Conservation (phyloP, 805 yeast genomes). For the Teunomyces lycoperdinae region DNA sequence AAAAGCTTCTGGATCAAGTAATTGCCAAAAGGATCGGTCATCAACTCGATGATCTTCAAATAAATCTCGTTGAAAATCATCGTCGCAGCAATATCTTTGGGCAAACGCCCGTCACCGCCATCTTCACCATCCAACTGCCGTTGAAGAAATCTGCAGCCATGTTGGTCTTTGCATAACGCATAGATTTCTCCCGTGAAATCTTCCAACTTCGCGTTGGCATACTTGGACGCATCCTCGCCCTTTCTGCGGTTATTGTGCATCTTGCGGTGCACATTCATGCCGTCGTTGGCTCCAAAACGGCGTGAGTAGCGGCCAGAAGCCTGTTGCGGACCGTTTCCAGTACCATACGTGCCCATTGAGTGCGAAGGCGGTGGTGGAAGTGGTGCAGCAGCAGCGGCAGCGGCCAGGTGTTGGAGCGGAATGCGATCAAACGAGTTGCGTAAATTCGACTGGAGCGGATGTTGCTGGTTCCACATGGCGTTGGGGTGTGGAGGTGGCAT, state of each 20-base stretch:
- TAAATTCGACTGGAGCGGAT: conserved; percentile 1
- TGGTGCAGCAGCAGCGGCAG: neutral
- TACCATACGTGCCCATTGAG: neutral
- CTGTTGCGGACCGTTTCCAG: neutral
- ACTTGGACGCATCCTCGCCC: conserved; percentile 71
- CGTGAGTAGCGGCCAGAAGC: neutral
- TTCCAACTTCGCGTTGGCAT: conserved; percentile 61
- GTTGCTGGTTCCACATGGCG: conserved; percentile 16
- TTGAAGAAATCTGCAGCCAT: conserved; percentile 92
- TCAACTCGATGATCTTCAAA: conserved; percentile 75
- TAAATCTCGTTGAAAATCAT: conserved; percentile 80
- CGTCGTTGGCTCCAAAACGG: conserved; percentile 13
- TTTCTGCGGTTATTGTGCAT: conserved; percentile 34
- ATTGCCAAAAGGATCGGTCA: conserved; percentile 98
- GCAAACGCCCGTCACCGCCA: conserved; percentile 7
- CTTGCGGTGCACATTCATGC: conserved; percentile 45
- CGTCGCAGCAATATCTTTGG: conserved; percentile 55
- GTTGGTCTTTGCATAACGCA: conserved; percentile 89
- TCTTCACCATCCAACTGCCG: conserved; percentile 62
- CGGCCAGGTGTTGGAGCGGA: neutral
- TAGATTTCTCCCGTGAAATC: conserved; percentile 74
- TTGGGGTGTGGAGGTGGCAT: conserved; percentile 3
- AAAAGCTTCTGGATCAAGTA: conserved; percentile 87
- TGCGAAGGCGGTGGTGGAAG: neutral
- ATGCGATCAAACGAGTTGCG: conserved; percentile 5